Evolutionary conservation across 768 basidiomycete genomes (phyloP).

Genomic region (Ramaria sp.): DNA sequence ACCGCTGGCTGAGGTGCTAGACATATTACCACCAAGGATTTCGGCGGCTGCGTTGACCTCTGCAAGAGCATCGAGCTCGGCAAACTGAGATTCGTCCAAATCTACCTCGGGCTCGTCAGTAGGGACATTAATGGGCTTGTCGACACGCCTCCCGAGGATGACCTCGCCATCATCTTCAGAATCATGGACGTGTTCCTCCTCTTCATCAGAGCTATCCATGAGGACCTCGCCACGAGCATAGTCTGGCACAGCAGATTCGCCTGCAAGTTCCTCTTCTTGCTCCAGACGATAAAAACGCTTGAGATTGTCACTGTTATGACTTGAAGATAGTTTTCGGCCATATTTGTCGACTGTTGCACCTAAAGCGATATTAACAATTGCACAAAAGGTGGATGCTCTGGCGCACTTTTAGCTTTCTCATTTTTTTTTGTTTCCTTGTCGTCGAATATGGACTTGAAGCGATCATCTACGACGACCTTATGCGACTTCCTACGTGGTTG

Average conservation of each 20-base stretch:
- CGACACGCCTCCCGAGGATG: constrained; percentile 36
- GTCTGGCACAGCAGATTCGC: constrained; percentile 36
- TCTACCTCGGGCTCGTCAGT: constrained; percentile 51
- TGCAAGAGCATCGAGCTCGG: constrained; percentile 66
- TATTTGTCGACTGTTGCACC: constrained; percentile 79
- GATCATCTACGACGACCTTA: constrained; percentile 84
- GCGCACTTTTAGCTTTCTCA: constrained; percentile 15
- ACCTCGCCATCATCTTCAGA: constrained; percentile 42
- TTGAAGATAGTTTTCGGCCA: constrained; percentile 59
- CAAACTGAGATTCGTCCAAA: constrained; percentile 62
- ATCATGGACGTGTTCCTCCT: constrained; percentile 29
- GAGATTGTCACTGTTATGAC: constrained; percentile 65
- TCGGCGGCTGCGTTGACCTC: constrained; percentile 49
- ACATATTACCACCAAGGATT: constrained; percentile 27
- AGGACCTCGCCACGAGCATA: constrained; percentile 85
- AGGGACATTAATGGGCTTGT: constrained; percentile 30
- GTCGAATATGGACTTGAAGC: constrained; percentile 76
- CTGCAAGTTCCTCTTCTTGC: constrained; percentile 28
- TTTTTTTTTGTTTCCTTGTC: constrained; percentile 12
- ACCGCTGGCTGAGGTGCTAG: constrained; percentile 2
- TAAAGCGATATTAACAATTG: constrained; percentile 15
- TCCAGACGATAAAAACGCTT: constrained; percentile 74
- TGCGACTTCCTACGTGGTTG: constrained; percentile 66
- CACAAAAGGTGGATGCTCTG: background rate
- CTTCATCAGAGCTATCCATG: constrained; percentile 82